phyloP scores from a whole-genome alignment of 495 filamentous ascomycete genomes.

The Talaromyces nanjingensis region DNA sequence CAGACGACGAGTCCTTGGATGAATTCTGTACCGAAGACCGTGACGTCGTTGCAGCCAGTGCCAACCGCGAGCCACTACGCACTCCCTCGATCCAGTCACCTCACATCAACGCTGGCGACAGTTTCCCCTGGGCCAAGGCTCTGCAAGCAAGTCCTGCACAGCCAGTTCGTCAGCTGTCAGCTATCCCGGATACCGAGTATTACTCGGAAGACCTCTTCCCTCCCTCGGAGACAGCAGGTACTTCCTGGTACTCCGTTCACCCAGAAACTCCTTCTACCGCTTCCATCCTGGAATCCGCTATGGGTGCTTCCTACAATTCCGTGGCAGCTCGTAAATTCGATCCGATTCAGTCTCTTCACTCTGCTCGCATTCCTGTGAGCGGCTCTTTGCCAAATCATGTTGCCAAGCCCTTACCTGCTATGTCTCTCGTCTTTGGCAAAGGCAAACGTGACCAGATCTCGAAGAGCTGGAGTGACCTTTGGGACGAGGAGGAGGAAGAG shows the following conservation, averaged over 20 bases:
- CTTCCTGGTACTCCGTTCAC: conserved; percentile 65
- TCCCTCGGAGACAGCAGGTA: conserved; percentile 60
- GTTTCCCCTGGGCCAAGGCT: conserved; percentile 95
- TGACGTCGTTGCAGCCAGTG: conserved; percentile 63
- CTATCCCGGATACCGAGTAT: conserved; percentile 69
- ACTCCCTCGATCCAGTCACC: conserved; percentile 93
- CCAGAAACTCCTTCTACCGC: conserved; percentile 70
- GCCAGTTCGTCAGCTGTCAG: conserved; percentile 75
- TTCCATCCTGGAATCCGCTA: conserved; percentile 67
- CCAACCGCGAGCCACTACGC: conserved; percentile 90
- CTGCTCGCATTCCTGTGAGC: conserved; percentile 55
- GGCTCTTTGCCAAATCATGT: conserved; percentile 72
- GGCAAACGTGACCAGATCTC: conserved; percentile 64
- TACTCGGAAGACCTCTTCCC: conserved; percentile 89
- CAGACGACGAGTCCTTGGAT: conserved; percentile 82
- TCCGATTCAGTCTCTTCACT: conserved; percentile 25
- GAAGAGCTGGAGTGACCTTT: conserved; percentile 97
- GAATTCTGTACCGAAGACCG: conserved; percentile 87
- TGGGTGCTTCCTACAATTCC: conserved; percentile 65
- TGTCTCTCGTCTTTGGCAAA: conserved; percentile 73
- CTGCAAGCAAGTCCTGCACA: conserved; percentile 71
- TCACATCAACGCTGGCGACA: conserved; percentile 64
- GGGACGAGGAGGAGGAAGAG: conserved; percentile 71
- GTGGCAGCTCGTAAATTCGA: conserved; percentile 40
- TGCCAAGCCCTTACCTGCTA: conserved; percentile 54